phyloP scores from a whole-genome alignment of 192 early-diverging fungal genomes.

The Mortierella alpina region DNA sequence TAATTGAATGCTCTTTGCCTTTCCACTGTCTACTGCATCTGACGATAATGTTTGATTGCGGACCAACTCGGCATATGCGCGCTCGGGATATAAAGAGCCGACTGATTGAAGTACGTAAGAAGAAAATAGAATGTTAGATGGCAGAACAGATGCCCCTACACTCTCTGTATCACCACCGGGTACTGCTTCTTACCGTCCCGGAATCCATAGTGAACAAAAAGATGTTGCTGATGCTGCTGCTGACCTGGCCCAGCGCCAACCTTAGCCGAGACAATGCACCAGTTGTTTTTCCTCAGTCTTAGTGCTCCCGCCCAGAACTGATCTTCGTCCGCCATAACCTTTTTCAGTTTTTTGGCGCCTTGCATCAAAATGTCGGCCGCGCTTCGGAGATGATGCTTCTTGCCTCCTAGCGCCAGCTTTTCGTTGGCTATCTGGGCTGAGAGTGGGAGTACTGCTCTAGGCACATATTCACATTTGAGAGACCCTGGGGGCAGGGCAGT shows the following conservation, averaged over 20 bases:
- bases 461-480: constrained; percentile 40
- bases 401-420: constrained; percentile 40
- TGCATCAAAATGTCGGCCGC: constrained; percentile 44
- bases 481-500: constrained; percentile 38
- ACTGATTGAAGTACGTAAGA: neutral
- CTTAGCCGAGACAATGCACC: constrained; percentile 42
- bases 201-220: constrained; percentile 50
- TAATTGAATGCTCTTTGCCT: constrained; percentile 28
- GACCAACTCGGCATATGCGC: constrained; percentile 33
- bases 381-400: constrained; percentile 39
- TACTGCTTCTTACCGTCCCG: constrained; percentile 25
- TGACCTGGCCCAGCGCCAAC: neutral
- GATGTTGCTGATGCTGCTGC: constrained; percentile 7
- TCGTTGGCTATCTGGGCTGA: constrained; percentile 26
- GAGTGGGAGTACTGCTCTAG: constrained; percentile 2
- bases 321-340: constrained; percentile 46
- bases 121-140: neutral
- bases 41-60: constrained; percentile 14
- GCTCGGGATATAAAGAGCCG: constrained; percentile 35
- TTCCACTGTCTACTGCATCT: neutral
- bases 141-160: neutral
- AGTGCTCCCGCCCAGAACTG: constrained; percentile 48
- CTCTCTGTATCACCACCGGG: neutral
- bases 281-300: constrained; percentile 42
- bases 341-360: constrained; percentile 31